These are phyloP conservation scores for Leccinum solheimii DNA, from an alignment of 1,284 basidiomycete genomes.

Conservation along the genomic window DNA sequence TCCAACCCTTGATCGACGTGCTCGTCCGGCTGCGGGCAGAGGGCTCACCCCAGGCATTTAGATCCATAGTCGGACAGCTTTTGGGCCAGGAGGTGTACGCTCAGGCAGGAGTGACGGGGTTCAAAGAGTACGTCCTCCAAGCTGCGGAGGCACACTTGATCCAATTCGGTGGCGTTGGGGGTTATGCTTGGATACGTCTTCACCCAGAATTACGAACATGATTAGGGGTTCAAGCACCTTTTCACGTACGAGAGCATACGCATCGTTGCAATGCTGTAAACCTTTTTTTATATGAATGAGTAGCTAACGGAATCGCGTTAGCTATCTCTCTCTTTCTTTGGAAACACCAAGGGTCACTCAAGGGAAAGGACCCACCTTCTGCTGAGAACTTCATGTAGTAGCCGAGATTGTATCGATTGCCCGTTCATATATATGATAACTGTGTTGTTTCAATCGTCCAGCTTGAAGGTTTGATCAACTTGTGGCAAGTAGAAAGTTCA, in stretches of 20 bases:
- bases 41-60: constrained; percentile 16
- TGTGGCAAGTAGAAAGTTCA: background rate
- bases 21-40: constrained; percentile 21
- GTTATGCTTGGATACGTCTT: constrained; percentile 39
- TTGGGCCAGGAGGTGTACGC: constrained; percentile 30
- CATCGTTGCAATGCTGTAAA: constrained; percentile 7
- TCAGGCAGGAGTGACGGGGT: constrained; percentile 32
- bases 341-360: background rate
- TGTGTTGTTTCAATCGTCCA: background rate
- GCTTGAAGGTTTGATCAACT: background rate
- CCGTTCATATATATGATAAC: background rate
- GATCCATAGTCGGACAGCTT: constrained; percentile 27
- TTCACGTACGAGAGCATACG: constrained; percentile 10
- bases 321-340: constrained; percentile 5
- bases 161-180: constrained; percentile 35
- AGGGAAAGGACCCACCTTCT: constrained; percentile 5
- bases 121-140: constrained; percentile 34
- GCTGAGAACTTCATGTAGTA: background rate
- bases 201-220: constrained; percentile 30
- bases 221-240: constrained; percentile 1
- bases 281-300: constrained; percentile 1
- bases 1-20: constrained; percentile 29
- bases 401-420: constrained; percentile 6
- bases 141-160: constrained; percentile 36
- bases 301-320: background rate